Conservation (phyloP, 2,329 filamentous ascomycete species). For the Colletotrichum euphorbiae region DNA sequence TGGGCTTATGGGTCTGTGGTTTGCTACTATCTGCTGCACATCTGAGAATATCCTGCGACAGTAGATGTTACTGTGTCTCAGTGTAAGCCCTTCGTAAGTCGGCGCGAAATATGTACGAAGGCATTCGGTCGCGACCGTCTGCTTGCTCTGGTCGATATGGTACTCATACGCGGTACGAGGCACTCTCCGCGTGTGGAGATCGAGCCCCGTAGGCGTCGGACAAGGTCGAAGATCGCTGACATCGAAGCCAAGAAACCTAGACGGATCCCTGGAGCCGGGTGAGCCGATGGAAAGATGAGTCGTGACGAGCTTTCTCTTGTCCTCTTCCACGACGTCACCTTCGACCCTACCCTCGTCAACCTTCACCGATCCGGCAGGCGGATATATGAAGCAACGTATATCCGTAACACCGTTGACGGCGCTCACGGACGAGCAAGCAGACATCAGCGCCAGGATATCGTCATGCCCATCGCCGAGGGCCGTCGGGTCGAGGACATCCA, state of each 20-base stretch:
- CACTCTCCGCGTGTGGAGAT: background rate
- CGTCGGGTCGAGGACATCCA: constrained; percentile 31
- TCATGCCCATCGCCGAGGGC: constrained; percentile 8
- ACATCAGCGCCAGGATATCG: constrained; percentile 15
- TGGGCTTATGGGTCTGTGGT: background rate
- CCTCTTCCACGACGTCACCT: background rate
- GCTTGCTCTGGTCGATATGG: constrained; percentile 33
- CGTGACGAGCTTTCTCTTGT: constrained; percentile 14
- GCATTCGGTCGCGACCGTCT: constrained; percentile 28
- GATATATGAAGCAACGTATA: constrained; percentile 34
- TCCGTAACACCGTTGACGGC: constrained; percentile 25
- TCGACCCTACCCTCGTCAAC: background rate
- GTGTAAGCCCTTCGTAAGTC: constrained; percentile 4
- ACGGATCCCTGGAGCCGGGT: constrained; percentile 26
- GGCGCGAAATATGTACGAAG: constrained; percentile 17
- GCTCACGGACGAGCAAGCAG: constrained; percentile 24
- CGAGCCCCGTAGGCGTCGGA: background rate
- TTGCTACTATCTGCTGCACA: constrained; percentile 3
- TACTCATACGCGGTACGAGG: constrained; percentile 21
- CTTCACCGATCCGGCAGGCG: background rate
- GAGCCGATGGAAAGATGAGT: constrained; percentile 34
- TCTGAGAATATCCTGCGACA: constrained; percentile 27
- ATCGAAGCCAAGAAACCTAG: constrained; percentile 34
- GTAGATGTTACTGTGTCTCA: constrained; percentile 27
- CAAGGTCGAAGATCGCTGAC: constrained; percentile 21